Conservation (phyloP, 768 basidiomycete genomes). For the Psilocybe sp. region DNA sequence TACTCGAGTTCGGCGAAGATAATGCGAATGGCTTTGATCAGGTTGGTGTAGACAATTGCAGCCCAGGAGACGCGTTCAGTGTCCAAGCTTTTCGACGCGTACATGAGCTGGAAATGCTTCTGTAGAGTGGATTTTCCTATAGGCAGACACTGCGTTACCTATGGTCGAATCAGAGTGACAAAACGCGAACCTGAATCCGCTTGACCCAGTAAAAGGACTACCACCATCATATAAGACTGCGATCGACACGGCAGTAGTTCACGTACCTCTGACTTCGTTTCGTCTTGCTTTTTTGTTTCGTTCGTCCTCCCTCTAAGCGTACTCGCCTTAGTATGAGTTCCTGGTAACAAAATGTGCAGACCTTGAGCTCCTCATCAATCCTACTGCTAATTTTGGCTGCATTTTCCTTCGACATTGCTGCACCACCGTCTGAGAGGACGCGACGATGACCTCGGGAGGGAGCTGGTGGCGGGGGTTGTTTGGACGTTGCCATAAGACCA, state of each 20-base stretch:
- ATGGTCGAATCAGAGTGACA: background rate
- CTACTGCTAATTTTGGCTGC: slow-evolving; percentile 44
- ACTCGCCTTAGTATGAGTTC: slow-evolving; percentile 2
- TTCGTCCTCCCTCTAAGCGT: slow-evolving; percentile 43
- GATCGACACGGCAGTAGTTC: background rate
- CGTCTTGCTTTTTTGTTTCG: slow-evolving; percentile 40
- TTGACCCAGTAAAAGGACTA: slow-evolving; percentile 76
- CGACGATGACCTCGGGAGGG: slow-evolving; percentile 6
- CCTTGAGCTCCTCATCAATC: slow-evolving; percentile 60
- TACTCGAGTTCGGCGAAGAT: slow-evolving; percentile 70
- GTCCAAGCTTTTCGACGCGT: slow-evolving; percentile 69
- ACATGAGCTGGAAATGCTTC: slow-evolving; percentile 83
- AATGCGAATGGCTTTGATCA: slow-evolving; percentile 75
- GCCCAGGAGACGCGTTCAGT: slow-evolving; percentile 73
- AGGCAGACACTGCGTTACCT: background rate
- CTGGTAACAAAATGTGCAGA: slow-evolving; percentile 16
- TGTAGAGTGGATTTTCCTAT: slow-evolving; percentile 78
- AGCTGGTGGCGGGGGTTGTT: slow-evolving; percentile 4
- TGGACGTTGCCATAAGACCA: background rate
- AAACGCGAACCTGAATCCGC: slow-evolving; percentile 55
- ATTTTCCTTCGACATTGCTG: slow-evolving; percentile 26
- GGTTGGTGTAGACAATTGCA: slow-evolving; percentile 79
- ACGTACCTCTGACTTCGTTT: slow-evolving; percentile 48
- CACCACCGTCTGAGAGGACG: slow-evolving; percentile 7
- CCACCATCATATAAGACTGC: background rate